Base-by-base conservation (phyloP, 495 filamentous ascomycete species). In the Lentithecium fluviatile region DNA sequence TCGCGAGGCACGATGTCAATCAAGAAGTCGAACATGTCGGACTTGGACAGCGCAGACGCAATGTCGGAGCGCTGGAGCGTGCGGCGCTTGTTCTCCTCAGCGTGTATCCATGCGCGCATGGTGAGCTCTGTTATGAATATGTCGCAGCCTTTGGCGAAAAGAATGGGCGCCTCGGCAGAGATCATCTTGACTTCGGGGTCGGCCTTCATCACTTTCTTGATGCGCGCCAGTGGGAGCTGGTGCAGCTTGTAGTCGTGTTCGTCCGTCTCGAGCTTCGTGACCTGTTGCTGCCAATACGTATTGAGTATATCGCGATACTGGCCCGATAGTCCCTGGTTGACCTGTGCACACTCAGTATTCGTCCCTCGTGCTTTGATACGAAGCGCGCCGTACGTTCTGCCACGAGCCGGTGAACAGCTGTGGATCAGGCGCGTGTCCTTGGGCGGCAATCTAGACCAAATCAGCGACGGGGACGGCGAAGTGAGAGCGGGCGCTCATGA, bases 151-250 rank as follows among this genome's bases (percentile, higher is more conserved):
- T 98, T 98, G 48, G 94, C 94, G 70, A 98, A 98, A 15, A 98
- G 78, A 69, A 98, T 98, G 12, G 94, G 94, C 6, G 94, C 94
- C 76, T 98, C 94, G 20, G 94, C 94, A 11, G 91, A 96, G 51
- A 98, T 98, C 94, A 98, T 98, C 77, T 98, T 98, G 49, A 98
- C 94, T 64, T 98, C 94, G 1, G 94, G 94, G 66, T 98, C 94
- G 2, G 94, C 94, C 76, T 98, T 98, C 94, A 98, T 98, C 66
- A 98, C 94, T 73, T 98, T 98, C 81, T 97, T 98, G 75, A 98
- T 98, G 42, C 94, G 88, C 23, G 94, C 94, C 47, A 98, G 80
- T 1, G 94, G 94, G 32, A 98, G 78, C 74, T 97, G 94, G 68
- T 98, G 94, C 48, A 96, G 79, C 74, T 98, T 98, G 78, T 96